Evolutionary conservation across 768 basidiomycete species (phyloP).

Genomic region (Termitomyces sp.): DNA sequence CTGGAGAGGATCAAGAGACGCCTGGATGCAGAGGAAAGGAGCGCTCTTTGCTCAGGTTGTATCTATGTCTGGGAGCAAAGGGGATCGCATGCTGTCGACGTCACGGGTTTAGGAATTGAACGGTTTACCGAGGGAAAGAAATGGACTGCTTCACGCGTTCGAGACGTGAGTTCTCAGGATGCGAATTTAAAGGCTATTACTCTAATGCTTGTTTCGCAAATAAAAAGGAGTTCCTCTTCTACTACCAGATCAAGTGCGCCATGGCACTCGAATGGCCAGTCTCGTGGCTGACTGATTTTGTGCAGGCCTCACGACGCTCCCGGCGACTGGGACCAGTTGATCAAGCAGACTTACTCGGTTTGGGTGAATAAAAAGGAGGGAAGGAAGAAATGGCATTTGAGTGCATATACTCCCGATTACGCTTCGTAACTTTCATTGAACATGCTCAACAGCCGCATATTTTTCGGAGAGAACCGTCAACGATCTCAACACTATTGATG

Average conservation of each 20-base stretch:
- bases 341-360: conserved; percentile 85
- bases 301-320: conserved; percentile 5
- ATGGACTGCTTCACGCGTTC: conserved; percentile 81
- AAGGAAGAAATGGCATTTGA: conserved; percentile 78
- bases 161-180: conserved; percentile 53
- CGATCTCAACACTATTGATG: conserved; percentile 67
- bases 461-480: conserved; percentile 77
- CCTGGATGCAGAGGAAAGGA: conserved; percentile 73
- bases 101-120: conserved; percentile 81
- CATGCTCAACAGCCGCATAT: conserved; percentile 58
- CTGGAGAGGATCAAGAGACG: conserved; percentile 74
- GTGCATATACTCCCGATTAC: conserved; percentile 39
- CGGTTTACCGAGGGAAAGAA: conserved; percentile 81
- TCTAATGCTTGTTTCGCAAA: conserved; percentile 4
- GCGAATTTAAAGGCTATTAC: background rate
- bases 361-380: conserved; percentile 67
- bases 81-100: conserved; percentile 61
- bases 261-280: conserved; percentile 25
- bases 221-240: conserved; percentile 76
- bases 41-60: conserved; percentile 52
- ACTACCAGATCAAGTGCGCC: conserved; percentile 69
- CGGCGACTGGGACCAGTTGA: conserved; percentile 55
- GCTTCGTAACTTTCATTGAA: conserved; percentile 2
- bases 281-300: background rate
- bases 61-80: conserved; percentile 76